Conservation (phyloP, 805 yeast genomes). For the Kregervanrija delftensis region DNA sequence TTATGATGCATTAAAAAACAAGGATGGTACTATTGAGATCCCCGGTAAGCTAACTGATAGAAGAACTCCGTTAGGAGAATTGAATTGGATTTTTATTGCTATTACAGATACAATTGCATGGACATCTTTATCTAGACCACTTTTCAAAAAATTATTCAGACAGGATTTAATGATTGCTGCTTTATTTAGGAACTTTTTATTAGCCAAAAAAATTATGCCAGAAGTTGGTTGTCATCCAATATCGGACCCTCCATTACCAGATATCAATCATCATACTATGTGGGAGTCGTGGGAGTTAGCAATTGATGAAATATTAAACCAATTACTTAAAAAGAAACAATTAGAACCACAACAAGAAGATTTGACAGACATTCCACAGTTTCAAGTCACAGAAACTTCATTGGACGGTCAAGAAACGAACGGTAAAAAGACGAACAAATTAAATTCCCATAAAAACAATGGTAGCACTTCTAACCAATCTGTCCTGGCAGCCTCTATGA, state of each 20-base stretch:
- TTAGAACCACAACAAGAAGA: slow-evolving; percentile 19
- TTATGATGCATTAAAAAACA: slow-evolving; percentile 40
- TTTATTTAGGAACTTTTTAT: slow-evolving; percentile 79
- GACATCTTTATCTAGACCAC: slow-evolving; percentile 81
- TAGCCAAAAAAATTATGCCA: slow-evolving; percentile 93
- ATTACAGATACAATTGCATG: slow-evolving; percentile 97
- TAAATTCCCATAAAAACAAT: not conserved
- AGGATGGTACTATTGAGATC: slow-evolving; percentile 55
- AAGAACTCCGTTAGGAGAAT: slow-evolving; percentile 90
- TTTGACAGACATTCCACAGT: slow-evolving; percentile 24
- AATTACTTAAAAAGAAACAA: slow-evolving; percentile 40
- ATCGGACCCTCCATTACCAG: slow-evolving; percentile 90
- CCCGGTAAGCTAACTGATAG: slow-evolving; percentile 92
- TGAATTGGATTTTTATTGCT: slow-evolving; percentile 97
- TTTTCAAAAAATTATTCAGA: slow-evolving; percentile 84
- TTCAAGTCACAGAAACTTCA: slow-evolving; percentile 19
- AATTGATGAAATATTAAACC: slow-evolving; percentile 84
- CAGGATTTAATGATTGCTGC: slow-evolving; percentile 98
- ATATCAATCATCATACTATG: slow-evolving; percentile 77
- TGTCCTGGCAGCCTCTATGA: slow-evolving; percentile 13
- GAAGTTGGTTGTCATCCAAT: slow-evolving; percentile 89
- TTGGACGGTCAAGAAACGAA: slow-evolving; percentile 1
- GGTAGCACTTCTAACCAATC: not conserved
- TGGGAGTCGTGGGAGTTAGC: slow-evolving; percentile 99
- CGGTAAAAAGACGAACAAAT: slow-evolving; percentile 1